Evolutionary conservation across 2,329 filamentous ascomycete species (phyloP).

Genomic region (Epichloe amarillans): DNA sequence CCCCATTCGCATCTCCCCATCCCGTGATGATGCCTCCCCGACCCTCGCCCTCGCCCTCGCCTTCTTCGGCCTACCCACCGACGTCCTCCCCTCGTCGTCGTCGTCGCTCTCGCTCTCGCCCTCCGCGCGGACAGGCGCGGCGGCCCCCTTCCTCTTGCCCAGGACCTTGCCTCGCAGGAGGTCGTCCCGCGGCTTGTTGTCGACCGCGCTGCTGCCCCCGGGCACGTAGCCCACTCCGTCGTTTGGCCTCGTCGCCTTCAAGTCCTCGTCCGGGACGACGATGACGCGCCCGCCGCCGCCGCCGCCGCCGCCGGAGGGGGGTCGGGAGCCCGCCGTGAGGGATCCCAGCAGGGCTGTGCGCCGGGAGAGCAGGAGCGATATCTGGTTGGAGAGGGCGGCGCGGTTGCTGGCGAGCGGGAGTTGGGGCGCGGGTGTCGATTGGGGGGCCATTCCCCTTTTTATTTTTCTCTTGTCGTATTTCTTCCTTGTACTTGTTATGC

Average conservation of each 20-base stretch:
- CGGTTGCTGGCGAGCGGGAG: slow-evolving; percentile 25
- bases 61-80: slow-evolving; percentile 17
- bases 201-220: slow-evolving; percentile 12
- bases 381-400: slow-evolving; percentile 27
- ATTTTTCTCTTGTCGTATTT: no score
- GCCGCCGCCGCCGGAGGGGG: no score
- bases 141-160: slow-evolving; percentile 8
- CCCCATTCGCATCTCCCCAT: no score
- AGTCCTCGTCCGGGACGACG: slow-evolving; percentile 1
- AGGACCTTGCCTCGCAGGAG: slow-evolving; percentile 2
- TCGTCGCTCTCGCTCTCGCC: slow-evolving; percentile 18
- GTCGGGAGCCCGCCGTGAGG: slow-evolving; percentile 8
- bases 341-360: slow-evolving; percentile 21
- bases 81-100: slow-evolving; percentile 24
- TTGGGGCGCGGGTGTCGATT: not conserved
- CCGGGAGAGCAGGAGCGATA: slow-evolving; percentile 25
- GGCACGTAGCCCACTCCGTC: slow-evolving; percentile 28
- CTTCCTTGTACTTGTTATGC: not conserved
- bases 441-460: no score
- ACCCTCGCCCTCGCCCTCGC: slow-evolving; percentile 4
- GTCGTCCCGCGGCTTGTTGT: not conserved
- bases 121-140: not conserved
- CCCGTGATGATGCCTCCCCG: not conserved
- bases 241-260: slow-evolving; percentile 13
- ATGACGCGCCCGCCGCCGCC: slow-evolving; percentile 2